A percentile compares a stretch with the other conserved stretches of the same genome.
phyloP scores from a whole-genome alignment of 2,329 filamentous ascomycete species.

The Pseudogymnoascus sp. region DNA sequence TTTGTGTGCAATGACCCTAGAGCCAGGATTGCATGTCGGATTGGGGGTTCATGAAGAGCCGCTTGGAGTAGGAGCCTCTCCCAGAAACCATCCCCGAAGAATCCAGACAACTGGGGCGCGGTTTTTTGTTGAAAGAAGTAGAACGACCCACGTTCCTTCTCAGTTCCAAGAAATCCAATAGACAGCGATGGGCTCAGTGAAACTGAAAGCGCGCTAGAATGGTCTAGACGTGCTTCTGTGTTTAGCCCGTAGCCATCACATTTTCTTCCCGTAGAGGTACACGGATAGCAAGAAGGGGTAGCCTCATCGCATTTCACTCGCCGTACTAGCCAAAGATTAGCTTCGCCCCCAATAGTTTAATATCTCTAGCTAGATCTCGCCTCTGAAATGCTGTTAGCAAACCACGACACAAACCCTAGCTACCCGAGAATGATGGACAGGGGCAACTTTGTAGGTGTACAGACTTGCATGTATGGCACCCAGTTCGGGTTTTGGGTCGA shows the following conservation, averaged over 20 bases:
- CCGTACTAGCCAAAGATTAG: not conserved
- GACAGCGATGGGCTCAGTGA: not conserved
- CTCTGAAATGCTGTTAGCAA: not conserved
- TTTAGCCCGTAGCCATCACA: not conserved
- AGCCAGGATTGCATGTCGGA: slow-evolving; percentile 9
- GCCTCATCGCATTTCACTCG: slow-evolving; percentile 11
- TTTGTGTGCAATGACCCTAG: slow-evolving; percentile 6
- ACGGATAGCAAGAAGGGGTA: slow-evolving; percentile 3
- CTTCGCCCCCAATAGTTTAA: not conserved
- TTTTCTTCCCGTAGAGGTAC: slow-evolving; percentile 8
- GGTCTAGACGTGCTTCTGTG: not conserved
- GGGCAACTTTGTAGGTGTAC: not conserved
- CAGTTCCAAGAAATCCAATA: not conserved
- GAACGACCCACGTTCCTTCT: not conserved
- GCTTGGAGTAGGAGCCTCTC: slow-evolving; percentile 9
- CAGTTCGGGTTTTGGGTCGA: slow-evolving; percentile 6
- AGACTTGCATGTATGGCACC: not conserved
- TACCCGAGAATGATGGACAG: not conserved
- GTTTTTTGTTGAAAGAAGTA: slow-evolving; percentile 11
- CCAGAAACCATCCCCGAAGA: slow-evolving; percentile 11
- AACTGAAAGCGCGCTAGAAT: not conserved
- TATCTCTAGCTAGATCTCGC: not conserved
- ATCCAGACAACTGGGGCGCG: slow-evolving; percentile 1
- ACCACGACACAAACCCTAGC: too few relatives aligned
- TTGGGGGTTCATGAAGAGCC: not conserved